Conservation (phyloP, 1,139 yeast species). For the Yamadazyma kanchanaburiensis region DNA sequence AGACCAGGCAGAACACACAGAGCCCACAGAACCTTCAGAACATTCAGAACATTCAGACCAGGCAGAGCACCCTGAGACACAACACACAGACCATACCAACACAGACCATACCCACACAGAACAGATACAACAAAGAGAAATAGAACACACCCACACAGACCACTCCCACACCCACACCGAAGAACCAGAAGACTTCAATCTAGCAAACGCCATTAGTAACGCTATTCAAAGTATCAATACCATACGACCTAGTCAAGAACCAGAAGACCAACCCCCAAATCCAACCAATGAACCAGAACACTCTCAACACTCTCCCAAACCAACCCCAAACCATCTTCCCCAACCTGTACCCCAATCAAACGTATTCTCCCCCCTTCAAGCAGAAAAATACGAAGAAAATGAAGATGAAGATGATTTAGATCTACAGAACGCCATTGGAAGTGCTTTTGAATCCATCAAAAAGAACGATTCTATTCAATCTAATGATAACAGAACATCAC, state of each 20-base stretch:
- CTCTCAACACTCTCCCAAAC: neutral
- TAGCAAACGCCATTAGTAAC: slow-evolving; percentile 13
- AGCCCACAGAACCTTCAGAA: too few relatives aligned
- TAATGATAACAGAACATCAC: slow-evolving; percentile 1
- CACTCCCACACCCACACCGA: neutral
- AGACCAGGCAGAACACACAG: too few relatives aligned
- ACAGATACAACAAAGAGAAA: slow-evolving; percentile 1
- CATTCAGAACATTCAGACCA: too few relatives aligned
- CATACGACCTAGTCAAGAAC: slow-evolving; percentile 6
- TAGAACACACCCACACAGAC: neutral
- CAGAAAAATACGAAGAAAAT: slow-evolving; percentile 12
- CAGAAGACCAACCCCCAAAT: neutral
- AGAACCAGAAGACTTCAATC: slow-evolving; percentile 20
- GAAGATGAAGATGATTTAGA: slow-evolving; percentile 17
- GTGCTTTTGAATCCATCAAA: slow-evolving; percentile 30
- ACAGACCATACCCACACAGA: too few relatives aligned
- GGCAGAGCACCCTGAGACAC: slow-evolving; percentile 5
- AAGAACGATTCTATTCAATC: slow-evolving; percentile 3
- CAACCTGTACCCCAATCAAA: neutral
- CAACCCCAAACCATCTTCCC: neutral
- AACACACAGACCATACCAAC: too few relatives aligned
- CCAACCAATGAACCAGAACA: neutral
- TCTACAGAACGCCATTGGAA: slow-evolving; percentile 30
- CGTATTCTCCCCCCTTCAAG: slow-evolving; percentile 12
- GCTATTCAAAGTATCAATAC: slow-evolving; percentile 14